Evolutionary conservation across 1,284 basidiomycete species (phyloP), one percentile per base, ranked within the genome.

Genomic region (Trichosporon sp.): DNA sequence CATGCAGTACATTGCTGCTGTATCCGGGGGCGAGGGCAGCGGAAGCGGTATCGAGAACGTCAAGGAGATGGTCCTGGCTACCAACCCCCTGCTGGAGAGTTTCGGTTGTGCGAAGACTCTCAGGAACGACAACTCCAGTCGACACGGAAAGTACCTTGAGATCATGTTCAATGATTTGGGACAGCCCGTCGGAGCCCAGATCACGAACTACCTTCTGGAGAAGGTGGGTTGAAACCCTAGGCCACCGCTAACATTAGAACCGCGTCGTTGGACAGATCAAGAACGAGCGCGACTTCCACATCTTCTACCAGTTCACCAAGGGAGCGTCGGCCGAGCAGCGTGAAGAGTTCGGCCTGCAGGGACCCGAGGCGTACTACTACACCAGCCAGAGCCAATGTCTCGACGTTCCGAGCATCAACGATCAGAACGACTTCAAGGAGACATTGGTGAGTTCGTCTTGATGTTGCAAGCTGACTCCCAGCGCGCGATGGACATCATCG

Each of bases 41-140:
- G 74, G 73, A 6, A 80, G 76, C 15, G 77, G 78, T 12, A 98
- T 99, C 73, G 92, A 96, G 80, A 91, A 95, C 81, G 95, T 99
- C 83, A 98, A 99, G 86, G 95, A 99, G 80, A 99, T 99, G 97
- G 97, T 99, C n/a, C 86, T 99, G 53, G 97, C 97, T 9, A 99
- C 97, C 18, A 99, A 99, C 82, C 97, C 97, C 25, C 84, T 99
- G 51, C 86, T 99, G 72, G 97, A 99, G 84, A 96, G 93, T 84
- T 99, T 99, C 75, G 97, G 97, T 27, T 99, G 97, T 84, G 97
- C 97, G 29, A 99, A 99, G 86, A 99, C 97, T 18, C 87, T 99
- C 72, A 88, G 97, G 68, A 99, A 99, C 83, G 98, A 99, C 84
- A 99, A 99, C 82, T 96, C 93, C 7, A 95, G 92, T 88, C 90